Conservation (phyloP, 2,329 filamentous ascomycete species). For the Paecilomyces fulvus region DNA sequence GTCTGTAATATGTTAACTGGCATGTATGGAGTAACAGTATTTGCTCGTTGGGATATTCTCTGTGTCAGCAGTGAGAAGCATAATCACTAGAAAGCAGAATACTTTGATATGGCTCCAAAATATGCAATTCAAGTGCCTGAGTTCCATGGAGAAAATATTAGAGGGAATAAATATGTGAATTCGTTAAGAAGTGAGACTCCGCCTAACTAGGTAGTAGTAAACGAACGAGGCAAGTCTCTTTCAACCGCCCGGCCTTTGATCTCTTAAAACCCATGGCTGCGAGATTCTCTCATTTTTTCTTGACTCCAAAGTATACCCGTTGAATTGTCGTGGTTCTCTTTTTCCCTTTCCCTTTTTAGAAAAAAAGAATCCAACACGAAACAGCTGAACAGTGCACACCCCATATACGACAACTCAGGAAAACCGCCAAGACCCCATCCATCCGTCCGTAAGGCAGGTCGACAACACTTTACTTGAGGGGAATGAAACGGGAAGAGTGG, state of each 20-base stretch:
- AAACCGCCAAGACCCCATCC: not conserved
- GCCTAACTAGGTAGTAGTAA: not conserved
- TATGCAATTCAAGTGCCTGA: not conserved
- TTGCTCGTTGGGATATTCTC: not conserved
- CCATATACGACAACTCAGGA: not conserved
- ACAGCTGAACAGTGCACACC: not conserved
- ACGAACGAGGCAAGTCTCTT: not conserved
- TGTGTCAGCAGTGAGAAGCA: not conserved
- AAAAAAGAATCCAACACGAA: not conserved
- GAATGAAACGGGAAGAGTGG: slow-evolving; percentile 99
- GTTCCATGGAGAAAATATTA: not conserved
- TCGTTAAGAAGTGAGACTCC: not conserved
- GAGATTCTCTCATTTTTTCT: not conserved
- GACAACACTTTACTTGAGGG: slow-evolving; percentile 73
- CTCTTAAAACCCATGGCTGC: not conserved
- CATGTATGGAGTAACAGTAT: not conserved
- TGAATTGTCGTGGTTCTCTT: not conserved
- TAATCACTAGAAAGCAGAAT: not conserved
- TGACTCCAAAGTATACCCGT: not conserved
- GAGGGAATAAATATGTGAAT: not conserved
- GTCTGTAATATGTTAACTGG: not conserved
- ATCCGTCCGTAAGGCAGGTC: not conserved
- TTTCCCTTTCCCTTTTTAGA: not conserved
- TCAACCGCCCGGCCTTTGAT: not conserved
- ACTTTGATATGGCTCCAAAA: not conserved